Base-by-base conservation (phyloP, 169 alveolate genomes). In the Haemoproteus tartakovskyi region DNA sequence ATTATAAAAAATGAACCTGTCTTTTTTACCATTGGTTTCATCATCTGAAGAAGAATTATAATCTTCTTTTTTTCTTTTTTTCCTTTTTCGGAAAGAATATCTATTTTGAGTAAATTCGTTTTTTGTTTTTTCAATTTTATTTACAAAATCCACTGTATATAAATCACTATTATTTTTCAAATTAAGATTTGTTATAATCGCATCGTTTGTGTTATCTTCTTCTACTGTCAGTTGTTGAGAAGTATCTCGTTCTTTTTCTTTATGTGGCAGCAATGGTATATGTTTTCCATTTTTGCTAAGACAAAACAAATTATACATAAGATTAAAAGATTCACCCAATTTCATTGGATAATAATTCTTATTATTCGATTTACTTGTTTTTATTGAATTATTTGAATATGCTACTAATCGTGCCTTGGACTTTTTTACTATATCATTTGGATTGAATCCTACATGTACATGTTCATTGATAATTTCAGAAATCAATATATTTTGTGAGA, bases 401-500 rank as follows among this genome's bases (percentile, higher is more conserved):
- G 84, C 84, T 54, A 74, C 33, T 16, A 56, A 30, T 16, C 57
- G 46, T 33, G 45, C 84, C 38, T 37, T 60, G 8, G 27, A 43
- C 12, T 74, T 30, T 5, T 62, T 16, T 1, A 43, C n/a, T 9
- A 56, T 6, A 33, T 74, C 57, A 36, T 37, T 56, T 8, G 84
- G 84, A 18, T 57, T 74, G n/a, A 33, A 74, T 12, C 84, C 84
- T 8, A 74, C 84, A 30, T 74, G 60, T 2, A 74, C 84, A 57
- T 74, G 84, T 9, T 74, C 78, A 47, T 57, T 48, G 24, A 74
- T 46, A 30, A 74, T 74, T 74, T 74, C 84, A 0, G 78, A 74
- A 45, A 56, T 43, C 16, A n/a, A 33, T 33, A 33, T 33, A 33
- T 33, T 33, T 9, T 33, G 5, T 33, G 9, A 33, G 9, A 33